phyloP scores from a whole-genome alignment of 495 filamentous ascomycete species.

The Daldinia vernicosa region DNA sequence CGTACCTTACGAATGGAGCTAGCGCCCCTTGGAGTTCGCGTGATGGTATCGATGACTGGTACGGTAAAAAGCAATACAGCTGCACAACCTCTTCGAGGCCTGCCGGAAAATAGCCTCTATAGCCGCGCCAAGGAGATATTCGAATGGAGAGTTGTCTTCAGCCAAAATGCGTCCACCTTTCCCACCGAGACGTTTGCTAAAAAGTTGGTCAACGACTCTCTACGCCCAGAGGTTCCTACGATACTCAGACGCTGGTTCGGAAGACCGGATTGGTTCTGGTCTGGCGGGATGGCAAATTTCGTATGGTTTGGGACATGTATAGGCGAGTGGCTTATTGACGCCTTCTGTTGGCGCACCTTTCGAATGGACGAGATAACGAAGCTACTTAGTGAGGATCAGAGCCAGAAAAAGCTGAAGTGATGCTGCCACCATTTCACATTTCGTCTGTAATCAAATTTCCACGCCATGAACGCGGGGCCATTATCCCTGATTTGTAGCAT shows the following conservation, averaged over 20 bases:
- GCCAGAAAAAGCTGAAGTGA: constrained; percentile 45
- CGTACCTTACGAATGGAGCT: constrained; percentile 64
- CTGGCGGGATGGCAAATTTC: constrained; percentile 48
- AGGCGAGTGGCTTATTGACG: constrained; percentile 57
- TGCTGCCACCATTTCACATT: background rate
- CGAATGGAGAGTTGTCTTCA: constrained; percentile 55
- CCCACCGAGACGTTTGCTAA: constrained; percentile 52
- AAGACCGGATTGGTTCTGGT: constrained; percentile 60
- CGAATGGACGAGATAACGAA: constrained; percentile 51
- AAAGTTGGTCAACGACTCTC: constrained; percentile 49
- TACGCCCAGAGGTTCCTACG: constrained; percentile 48
- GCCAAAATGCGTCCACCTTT: constrained; percentile 54
- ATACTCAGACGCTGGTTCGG: constrained; percentile 54
- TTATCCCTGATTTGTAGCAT: background rate
- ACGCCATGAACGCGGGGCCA: background rate
- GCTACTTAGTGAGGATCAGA: constrained; percentile 38
- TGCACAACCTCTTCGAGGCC: constrained; percentile 46
- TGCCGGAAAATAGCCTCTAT: constrained; percentile 56
- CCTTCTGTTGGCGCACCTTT: constrained; percentile 49
- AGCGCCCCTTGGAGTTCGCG: constrained; percentile 62
- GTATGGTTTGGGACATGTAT: constrained; percentile 48
- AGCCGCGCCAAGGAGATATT: constrained; percentile 51
- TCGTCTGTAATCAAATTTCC: background rate
- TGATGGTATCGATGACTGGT: constrained; percentile 62
- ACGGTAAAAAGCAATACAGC: constrained; percentile 59